These are phyloP conservation scores for Beauveria medogensis DNA, from an alignment of 2,329 filamentous ascomycete species.

Conservation along the genomic window DNA sequence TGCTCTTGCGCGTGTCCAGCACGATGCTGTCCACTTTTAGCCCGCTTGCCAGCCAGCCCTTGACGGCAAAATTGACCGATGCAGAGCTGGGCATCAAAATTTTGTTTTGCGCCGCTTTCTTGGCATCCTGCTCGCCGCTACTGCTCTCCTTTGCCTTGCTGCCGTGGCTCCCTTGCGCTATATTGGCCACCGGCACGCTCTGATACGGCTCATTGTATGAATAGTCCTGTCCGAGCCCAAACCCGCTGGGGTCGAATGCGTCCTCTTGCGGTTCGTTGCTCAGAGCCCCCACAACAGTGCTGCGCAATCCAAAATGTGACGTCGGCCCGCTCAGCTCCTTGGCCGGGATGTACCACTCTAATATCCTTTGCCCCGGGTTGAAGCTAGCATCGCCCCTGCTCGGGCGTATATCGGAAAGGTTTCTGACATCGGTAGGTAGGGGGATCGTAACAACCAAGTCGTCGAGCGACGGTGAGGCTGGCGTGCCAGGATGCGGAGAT, in stretches of 20 bases:
- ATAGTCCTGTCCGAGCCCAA: constrained; percentile 44
- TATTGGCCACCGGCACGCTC: constrained; percentile 28
- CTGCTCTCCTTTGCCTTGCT: constrained; percentile 17
- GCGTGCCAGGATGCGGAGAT: constrained; percentile 42
- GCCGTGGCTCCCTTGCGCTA: constrained; percentile 19
- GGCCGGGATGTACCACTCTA: constrained; percentile 77
- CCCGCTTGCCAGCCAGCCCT: constrained; percentile 61
- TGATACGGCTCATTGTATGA: constrained; percentile 52
- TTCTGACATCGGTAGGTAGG: constrained; percentile 70
- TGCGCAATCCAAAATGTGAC: constrained; percentile 65
- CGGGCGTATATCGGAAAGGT: constrained; percentile 72
- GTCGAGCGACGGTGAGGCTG: constrained; percentile 57
- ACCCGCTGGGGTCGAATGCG: constrained; percentile 41
- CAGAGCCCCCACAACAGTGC: constrained; percentile 65
- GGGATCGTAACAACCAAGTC: constrained; percentile 73
- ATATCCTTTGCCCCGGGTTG: constrained; percentile 58
- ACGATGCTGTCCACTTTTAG: constrained; percentile 60
- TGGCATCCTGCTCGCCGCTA: constrained; percentile 41
- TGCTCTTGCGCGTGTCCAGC: constrained; percentile 69
- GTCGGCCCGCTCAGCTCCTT: constrained; percentile 65
- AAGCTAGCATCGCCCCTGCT: constrained; percentile 79
- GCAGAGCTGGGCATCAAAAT: constrained; percentile 74
- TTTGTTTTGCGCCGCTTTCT: constrained; percentile 59
- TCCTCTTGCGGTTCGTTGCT: constrained; percentile 41
- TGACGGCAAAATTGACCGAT: constrained; percentile 62